These are phyloP conservation scores for Candida berthetii DNA, from an alignment of 805 yeast genomes.

Conservation along the genomic window DNA sequence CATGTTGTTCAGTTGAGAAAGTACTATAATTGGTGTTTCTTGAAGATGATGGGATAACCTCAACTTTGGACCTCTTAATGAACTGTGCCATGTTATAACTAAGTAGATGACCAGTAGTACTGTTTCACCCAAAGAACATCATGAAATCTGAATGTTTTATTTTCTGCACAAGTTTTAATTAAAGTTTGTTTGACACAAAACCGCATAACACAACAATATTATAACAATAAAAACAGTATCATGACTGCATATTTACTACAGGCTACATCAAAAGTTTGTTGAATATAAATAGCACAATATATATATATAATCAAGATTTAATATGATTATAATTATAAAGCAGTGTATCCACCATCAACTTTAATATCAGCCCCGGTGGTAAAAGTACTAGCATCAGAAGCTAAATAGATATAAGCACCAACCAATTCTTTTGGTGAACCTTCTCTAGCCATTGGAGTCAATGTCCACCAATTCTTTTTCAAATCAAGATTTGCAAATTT, in stretches of 20 bases:
- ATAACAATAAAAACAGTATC: too few species aligned
- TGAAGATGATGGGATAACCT: constrained; percentile 12
- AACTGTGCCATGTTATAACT: constrained; percentile 12
- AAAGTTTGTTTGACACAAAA: too few species aligned
- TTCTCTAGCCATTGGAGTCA: constrained; percentile 68
- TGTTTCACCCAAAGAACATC: too few species aligned
- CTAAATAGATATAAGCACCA: constrained; percentile 77
- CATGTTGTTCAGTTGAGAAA: too few species aligned
- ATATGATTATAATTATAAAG: not conserved
- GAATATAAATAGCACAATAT: too few species aligned
- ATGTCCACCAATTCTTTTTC: constrained; percentile 40
- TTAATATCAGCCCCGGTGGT: constrained; percentile 73
- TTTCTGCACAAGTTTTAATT: too few species aligned
- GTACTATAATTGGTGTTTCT: constrained; percentile 1
- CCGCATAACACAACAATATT: too few species aligned
- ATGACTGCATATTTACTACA: too few species aligned
- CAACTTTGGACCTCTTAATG: constrained; percentile 11
- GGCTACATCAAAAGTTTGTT: too few species aligned
- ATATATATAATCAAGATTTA: too few species aligned
- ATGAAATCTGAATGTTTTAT: too few species aligned
- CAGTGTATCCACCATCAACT: constrained; percentile 75
- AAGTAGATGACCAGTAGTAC: too few species aligned
- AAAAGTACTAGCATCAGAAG: constrained; percentile 74
- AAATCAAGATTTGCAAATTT: constrained; percentile 38
- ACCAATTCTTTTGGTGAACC: constrained; percentile 67